Base-by-base conservation (phyloP, 2,329 filamentous ascomycete genomes). In the Colletotrichum gloeosporioides region DNA sequence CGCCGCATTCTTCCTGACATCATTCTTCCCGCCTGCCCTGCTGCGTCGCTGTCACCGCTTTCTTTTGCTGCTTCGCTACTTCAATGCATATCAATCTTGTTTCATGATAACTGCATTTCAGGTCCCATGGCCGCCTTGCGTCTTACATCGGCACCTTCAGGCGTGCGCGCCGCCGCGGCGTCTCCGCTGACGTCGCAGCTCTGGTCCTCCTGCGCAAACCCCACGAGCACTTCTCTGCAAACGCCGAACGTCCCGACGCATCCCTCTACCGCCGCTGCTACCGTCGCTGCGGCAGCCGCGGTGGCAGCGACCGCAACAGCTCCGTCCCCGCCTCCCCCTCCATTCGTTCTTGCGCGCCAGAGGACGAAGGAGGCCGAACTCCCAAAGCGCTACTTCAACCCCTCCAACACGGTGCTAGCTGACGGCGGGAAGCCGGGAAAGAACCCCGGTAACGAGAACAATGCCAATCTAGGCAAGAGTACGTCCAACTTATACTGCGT, bases 391-490 rank as follows among this genome's bases (percentile, higher is more conserved):
- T 78, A 78, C 73, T 78, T 78, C 69, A 63, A 71, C 36, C 77
- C 72, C 15, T 78, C 75, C 18, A 59, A 78, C 27, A 57, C 67
- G 5, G 29, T 32, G 49, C 59, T 71, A 27, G 73, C 70, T 34
- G 49, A 34, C 9, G 67, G 70, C 27, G 64, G 63, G 34, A 64
- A 49, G 39, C 55, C 73, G 8, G 78, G 80, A 31, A 82, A 84
- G 78, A 84, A 87, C 71, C 85, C 85, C 6, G 85, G 86, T 25
- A 88, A 92, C 78, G 86, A 89, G 71, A 90, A 92, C 80, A 93
- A 92, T 80, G 84, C 91, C 49, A 93, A 93, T 83, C 88, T 93
- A 1, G 91, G 92, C 61, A 91, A 90, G 81, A 93, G 92, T 93
- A 82, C 79, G 90, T 83, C 18, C 22, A 25, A 27, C 13, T 27